These are phyloP conservation scores for Picocystis sp. DNA, from an alignment of 163 green algal species.

Conservation along the genomic window DNA sequence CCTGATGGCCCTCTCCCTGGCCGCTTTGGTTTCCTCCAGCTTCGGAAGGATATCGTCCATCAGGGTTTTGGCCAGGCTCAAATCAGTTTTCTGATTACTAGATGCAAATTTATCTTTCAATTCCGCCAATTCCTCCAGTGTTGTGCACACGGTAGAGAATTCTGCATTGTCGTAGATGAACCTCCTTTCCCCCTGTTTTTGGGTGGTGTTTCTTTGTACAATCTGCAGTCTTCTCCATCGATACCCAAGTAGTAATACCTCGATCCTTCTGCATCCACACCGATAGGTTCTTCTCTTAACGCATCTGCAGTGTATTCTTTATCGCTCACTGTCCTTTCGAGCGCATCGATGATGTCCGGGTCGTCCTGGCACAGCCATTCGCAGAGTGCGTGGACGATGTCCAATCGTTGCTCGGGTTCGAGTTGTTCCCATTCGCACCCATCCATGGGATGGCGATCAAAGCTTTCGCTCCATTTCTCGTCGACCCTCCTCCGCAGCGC, in stretches of 20 bases:
- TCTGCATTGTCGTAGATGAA: slow-evolving; percentile 6
- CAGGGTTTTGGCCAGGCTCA: slow-evolving; percentile 17
- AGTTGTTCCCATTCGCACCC: slow-evolving; percentile 14
- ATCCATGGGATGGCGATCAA: slow-evolving; percentile 18
- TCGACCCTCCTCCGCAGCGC: slow-evolving; percentile 18
- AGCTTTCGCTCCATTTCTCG: slow-evolving; percentile 15
- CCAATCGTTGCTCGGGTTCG: slow-evolving; percentile 16
- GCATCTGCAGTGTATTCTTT: slow-evolving; percentile 10
- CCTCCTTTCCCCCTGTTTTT: not conserved
- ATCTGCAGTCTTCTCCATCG: slow-evolving; percentile 27
- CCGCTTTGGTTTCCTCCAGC: slow-evolving; percentile 19
- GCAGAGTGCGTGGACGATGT: slow-evolving; percentile 31
- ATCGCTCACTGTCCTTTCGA: slow-evolving; percentile 15
- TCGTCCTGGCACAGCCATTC: slow-evolving; percentile 27
- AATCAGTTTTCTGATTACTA: slow-evolving; percentile 19
- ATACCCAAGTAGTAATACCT: slow-evolving; percentile 27
- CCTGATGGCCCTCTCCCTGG: slow-evolving; percentile 21
- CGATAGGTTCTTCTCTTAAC: slow-evolving; percentile 22
- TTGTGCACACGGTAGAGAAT: slow-evolving; percentile 17
- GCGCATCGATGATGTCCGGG: slow-evolving; percentile 15
- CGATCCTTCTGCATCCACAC: slow-evolving; percentile 20
- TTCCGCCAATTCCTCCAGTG: slow-evolving; percentile 24
- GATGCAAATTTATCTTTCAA: slow-evolving; percentile 16
- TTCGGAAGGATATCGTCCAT: slow-evolving; percentile 23
- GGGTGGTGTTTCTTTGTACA: slow-evolving; percentile 23